These are phyloP conservation scores for Pseudohalonectria lignicola DNA, from an alignment of 2,329 filamentous ascomycete species.

Conservation along the genomic window DNA sequence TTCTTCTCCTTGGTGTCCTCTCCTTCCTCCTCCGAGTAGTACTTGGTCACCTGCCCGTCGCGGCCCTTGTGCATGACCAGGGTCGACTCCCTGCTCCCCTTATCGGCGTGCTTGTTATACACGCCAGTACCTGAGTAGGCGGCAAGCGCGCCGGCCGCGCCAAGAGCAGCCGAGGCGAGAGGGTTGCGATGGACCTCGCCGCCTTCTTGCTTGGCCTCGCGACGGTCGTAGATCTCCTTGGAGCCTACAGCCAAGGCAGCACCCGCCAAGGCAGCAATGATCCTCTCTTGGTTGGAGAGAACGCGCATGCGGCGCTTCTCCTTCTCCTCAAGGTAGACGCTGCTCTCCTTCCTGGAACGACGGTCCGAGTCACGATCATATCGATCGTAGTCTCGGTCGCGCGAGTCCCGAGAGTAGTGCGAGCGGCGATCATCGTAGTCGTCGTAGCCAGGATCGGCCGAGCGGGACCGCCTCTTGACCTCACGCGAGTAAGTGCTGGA, in stretches of 20 bases:
- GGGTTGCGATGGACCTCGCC: slow-evolving; percentile 42
- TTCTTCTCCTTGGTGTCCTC: slow-evolving; percentile 43
- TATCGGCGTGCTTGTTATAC: slow-evolving; percentile 47
- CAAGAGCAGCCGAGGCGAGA: slow-evolving; percentile 48
- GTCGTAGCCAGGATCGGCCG: slow-evolving; percentile 50
- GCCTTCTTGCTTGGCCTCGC: slow-evolving; percentile 41
- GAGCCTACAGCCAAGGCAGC: slow-evolving; percentile 53
- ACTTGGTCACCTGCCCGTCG: slow-evolving; percentile 39
- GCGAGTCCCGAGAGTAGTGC: slow-evolving; percentile 16
- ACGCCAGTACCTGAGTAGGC: slow-evolving; percentile 53
- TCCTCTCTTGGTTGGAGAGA: slow-evolving; percentile 53
- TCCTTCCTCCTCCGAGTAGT: slow-evolving; percentile 45
- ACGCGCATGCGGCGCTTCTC: slow-evolving; percentile 36
- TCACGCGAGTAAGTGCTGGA: slow-evolving; percentile 13
- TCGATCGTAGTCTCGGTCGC: slow-evolving; percentile 32
- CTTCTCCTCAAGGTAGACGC: slow-evolving; percentile 47
- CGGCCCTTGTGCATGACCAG: slow-evolving; percentile 42
- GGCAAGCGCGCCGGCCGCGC: slow-evolving; percentile 52
- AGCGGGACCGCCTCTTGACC: slow-evolving; percentile 50
- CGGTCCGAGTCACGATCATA: slow-evolving; percentile 34
- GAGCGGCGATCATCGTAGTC: slow-evolving; percentile 40
- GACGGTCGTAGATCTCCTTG: slow-evolving; percentile 56
- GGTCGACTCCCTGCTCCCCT: slow-evolving; percentile 42
- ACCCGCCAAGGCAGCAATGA: slow-evolving; percentile 54
- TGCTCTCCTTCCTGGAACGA: slow-evolving; percentile 39